Evolutionary conservation across 2,329 filamentous ascomycete genomes (phyloP).

Genomic region (Curvularia sp.): DNA sequence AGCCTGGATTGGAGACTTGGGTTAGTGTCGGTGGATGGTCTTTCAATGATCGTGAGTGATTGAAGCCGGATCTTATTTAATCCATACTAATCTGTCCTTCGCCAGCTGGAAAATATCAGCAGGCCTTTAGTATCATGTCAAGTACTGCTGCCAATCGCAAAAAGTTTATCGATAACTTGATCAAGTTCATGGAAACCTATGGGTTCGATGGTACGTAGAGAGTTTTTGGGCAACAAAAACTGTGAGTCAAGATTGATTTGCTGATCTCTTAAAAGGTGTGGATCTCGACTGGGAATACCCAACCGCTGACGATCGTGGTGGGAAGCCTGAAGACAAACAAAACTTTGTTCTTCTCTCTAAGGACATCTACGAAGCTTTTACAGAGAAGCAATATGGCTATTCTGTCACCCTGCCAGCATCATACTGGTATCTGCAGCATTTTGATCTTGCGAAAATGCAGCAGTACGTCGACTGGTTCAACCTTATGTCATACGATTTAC

Average conservation of each 20-base stretch:
- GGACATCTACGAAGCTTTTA: constrained; percentile 19
- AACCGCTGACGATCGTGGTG: constrained; percentile 8
- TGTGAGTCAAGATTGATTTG: background rate
- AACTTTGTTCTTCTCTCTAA: constrained; percentile 6
- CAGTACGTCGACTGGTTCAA: constrained; percentile 52
- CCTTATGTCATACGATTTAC: constrained; percentile 57
- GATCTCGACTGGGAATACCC: constrained; percentile 56
- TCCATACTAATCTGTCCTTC: background rate
- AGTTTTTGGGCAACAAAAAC: background rate
- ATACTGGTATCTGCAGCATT: constrained; percentile 35
- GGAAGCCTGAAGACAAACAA: background rate
- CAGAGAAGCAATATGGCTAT: constrained; percentile 14
- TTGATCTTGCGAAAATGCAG: constrained; percentile 30
- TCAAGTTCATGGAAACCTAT: constrained; percentile 52
- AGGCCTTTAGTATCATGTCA: constrained; percentile 42
- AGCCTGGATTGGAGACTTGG: constrained; percentile 45
- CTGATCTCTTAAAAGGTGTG: constrained; percentile 37
- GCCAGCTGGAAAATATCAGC: constrained; percentile 47
- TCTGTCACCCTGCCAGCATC: constrained; percentile 26
- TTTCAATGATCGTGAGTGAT: constrained; percentile 31
- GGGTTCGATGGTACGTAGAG: constrained; percentile 46
- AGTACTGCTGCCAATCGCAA: constrained; percentile 23
- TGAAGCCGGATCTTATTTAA: background rate
- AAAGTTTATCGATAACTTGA: constrained; percentile 47
- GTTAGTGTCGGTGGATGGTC: constrained; percentile 55